Conservation (phyloP, 306 rosid genomes). For the Malus sylvestris region DNA sequence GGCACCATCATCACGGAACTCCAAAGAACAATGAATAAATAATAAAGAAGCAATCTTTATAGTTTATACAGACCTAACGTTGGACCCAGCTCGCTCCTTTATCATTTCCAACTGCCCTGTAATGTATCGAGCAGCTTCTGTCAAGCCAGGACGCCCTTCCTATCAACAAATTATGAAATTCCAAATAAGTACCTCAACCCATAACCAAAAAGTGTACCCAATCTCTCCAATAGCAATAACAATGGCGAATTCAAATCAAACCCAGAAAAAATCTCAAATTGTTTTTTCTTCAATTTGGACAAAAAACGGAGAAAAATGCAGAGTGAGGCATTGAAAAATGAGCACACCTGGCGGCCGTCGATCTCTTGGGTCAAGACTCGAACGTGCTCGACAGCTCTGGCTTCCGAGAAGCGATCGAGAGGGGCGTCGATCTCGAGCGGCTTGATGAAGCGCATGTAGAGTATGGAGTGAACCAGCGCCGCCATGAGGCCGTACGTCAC, state of each 20-base stretch:
- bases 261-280: not conserved
- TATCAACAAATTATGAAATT: constrained; percentile 26
- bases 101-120: constrained; percentile 54
- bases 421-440: constrained; percentile 76
- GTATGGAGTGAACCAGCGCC: constrained; percentile 44
- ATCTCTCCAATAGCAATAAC: not conserved
- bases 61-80: constrained; percentile 42
- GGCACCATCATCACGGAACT: constrained; percentile 10
- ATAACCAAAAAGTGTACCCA: not conserved
- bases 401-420: constrained; percentile 78
- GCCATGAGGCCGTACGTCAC: constrained; percentile 58
- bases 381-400: constrained; percentile 67
- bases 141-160: constrained; percentile 96
- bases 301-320: not conserved
- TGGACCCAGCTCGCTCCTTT: constrained; percentile 59
- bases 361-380: constrained; percentile 73
- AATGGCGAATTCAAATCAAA: not conserved
- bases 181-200: constrained; percentile 18
- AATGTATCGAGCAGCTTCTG: constrained; percentile 72
- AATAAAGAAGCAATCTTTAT: not conserved
- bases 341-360: constrained; percentile 86
- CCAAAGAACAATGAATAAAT: not conserved
- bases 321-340: not conserved
- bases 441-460: constrained; percentile 68
- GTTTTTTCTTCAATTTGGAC: not conserved